These are phyloP conservation scores for Abelmoschus esculentus DNA, from an alignment of 345 rosid species.

Conservation along the genomic window DNA sequence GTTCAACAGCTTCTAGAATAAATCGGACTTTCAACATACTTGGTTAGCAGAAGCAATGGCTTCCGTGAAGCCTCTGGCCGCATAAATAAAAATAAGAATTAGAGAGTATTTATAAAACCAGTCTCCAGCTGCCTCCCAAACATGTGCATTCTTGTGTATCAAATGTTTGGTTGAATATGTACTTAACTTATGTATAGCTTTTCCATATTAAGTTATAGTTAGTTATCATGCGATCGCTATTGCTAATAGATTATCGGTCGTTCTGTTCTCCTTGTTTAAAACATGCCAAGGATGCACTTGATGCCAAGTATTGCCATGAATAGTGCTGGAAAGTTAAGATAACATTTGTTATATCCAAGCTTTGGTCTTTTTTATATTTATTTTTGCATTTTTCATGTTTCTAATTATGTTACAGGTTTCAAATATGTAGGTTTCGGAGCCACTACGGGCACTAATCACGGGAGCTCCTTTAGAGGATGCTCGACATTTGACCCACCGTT, in stretches of 20 bases:
- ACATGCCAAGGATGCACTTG: background rate
- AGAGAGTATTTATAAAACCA: background rate
- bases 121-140: too few species aligned
- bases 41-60: background rate
- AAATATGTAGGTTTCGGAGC: slow-evolving; percentile 62
- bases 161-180: too few species aligned
- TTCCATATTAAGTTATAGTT: too few species aligned
- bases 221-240: background rate
- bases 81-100: slow-evolving; percentile 7
- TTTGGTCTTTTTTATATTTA: slow-evolving; percentile 1
- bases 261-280: background rate
- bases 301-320: background rate
- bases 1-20: background rate
- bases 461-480: slow-evolving; percentile 98
- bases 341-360: background rate
- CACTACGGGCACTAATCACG: slow-evolving; percentile 50
- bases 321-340: background rate
- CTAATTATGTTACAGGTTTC: slow-evolving; percentile 31
- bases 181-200: too few species aligned
- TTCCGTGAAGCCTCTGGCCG: background rate
- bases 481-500: slow-evolving; percentile 62
- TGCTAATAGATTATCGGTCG: background rate
- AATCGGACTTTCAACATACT: background rate
- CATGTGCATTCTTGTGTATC: too few species aligned
- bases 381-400: slow-evolving; percentile 12